Evolutionary conservation across 495 filamentous ascomycete species (phyloP), one percentile per base, ranked within the genome.

Genomic region (Hypoxylon rickii): DNA sequence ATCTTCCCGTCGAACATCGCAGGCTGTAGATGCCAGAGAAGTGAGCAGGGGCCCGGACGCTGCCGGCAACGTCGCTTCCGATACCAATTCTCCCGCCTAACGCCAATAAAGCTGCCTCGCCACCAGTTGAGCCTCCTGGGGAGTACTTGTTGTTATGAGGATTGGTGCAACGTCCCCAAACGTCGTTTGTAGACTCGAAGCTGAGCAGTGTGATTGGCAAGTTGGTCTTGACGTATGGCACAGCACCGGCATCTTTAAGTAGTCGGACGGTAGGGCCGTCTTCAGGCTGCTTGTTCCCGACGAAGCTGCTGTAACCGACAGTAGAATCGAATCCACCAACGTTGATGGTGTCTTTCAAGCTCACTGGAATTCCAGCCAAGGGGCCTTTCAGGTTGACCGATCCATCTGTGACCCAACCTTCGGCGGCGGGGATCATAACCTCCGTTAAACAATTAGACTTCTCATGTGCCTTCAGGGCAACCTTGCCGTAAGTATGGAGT

Each of bases 201-300:
- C 87, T 91, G 44, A 97, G 78, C 6, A 98, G 81, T 0, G 93
- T 96, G 44, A 93, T 88, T 2, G 94, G 94, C n/a, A 94, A 65
- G 48, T 94, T 93, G 1, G 94, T 98, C 77, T 97, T 98, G 13
- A 92, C 90, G 69, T 96, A 96, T 1, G 94, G 94, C 0, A 98
- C 79, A 3, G 94, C 94, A n/a, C 89, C 88, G n/a, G 92, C 90
- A 71, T 96, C 91, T 63, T 95, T 96, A 21, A 97, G 74, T 12
- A 97, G 64, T 43, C 79, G 79, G 3, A 90, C 84, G 71, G 95
- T 81, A 0, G 84, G 76, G 0, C 92, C 91, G 79, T 97, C 90
- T 38, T 80, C 66, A 1, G 65, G 34, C 7, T 72, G 73, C 6
- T 84, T 84, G 64, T 91, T 88, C 3, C 85, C 84, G 0, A 87